Percentiles rank a stretch among this genome's conserved stretches.
Evolutionary conservation across 768 basidiomycete species (phyloP).

Genomic region (Boletus fagicola): DNA sequence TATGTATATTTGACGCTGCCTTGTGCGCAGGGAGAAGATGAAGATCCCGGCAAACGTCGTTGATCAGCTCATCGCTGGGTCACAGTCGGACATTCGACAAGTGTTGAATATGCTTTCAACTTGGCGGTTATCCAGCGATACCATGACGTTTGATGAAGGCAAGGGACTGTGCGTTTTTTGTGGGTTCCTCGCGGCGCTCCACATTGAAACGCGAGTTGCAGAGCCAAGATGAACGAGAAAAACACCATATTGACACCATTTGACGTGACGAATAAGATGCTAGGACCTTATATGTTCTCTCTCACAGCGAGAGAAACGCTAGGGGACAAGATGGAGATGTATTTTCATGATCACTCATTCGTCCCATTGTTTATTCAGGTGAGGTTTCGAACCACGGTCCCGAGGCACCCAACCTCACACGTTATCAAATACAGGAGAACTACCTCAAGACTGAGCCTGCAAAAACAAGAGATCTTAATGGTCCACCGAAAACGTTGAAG

Average conservation of each 20-base stretch:
- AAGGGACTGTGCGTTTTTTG: constrained; percentile 71
- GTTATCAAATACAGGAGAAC: constrained; percentile 70
- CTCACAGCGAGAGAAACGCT: constrained; percentile 76
- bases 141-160: constrained; percentile 89
- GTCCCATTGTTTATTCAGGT: constrained; percentile 96
- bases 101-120: constrained; percentile 98
- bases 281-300: constrained; percentile 91
- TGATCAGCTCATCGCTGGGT: constrained; percentile 84
- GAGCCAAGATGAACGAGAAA: constrained; percentile 89
- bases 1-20: background rate
- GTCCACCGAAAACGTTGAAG: constrained; percentile 65
- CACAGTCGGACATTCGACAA: constrained; percentile 96
- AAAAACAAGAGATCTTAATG: constrained; percentile 52
- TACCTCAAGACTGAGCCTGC: constrained; percentile 85
- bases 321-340: constrained; percentile 90
- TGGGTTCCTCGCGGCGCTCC: background rate
- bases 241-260: constrained; percentile 89
- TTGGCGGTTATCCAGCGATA: constrained; percentile 80
- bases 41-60: constrained; percentile 88
- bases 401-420: background rate
- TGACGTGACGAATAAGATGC: constrained; percentile 82
- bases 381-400: background rate
- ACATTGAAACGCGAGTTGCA: constrained; percentile 32
- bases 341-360: constrained; percentile 95
- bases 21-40: constrained; percentile 74